Evolutionary conservation across 352 stramenopile species (phyloP).

Genomic region (Globisporangium okanoganense): DNA sequence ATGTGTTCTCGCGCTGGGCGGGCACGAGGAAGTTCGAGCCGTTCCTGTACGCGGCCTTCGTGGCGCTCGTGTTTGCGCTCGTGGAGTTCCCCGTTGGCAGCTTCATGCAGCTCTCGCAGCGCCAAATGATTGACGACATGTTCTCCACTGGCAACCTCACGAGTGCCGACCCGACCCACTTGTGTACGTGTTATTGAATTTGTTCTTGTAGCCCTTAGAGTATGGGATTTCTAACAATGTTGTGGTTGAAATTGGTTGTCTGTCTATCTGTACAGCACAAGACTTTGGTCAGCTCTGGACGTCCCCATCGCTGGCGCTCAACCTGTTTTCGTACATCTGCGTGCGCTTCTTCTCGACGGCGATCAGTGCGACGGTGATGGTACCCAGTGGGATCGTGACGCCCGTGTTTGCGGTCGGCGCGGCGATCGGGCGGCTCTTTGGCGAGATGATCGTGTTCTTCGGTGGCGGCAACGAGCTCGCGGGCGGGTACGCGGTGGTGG

Average conservation of each 20-base stretch:
- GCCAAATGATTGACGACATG: slow-evolving; percentile 85
- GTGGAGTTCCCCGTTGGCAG: slow-evolving; percentile 71
- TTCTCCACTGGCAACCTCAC: slow-evolving; percentile 67
- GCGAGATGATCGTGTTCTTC: slow-evolving; percentile 70
- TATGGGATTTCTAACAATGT: not conserved
- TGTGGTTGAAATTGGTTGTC: not conserved
- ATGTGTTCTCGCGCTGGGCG: slow-evolving; percentile 24
- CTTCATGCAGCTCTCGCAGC: slow-evolving; percentile 77
- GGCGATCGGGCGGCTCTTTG: slow-evolving; percentile 85
- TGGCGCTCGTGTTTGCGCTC: slow-evolving; percentile 63
- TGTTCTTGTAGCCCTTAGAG: not conserved
- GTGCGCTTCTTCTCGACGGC: slow-evolving; percentile 79
- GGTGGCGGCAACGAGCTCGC: slow-evolving; percentile 46
- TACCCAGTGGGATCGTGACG: slow-evolving; percentile 90
- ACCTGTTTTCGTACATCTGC: slow-evolving; percentile 57
- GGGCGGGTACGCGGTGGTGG: slow-evolving; percentile 77
- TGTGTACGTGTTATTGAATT: slow-evolving; percentile 17
- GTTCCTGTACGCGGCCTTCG: slow-evolving; percentile 64
- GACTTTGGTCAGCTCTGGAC: slow-evolving; percentile 53
- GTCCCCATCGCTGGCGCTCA: slow-evolving; percentile 57
- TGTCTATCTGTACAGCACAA: slow-evolving; percentile 19
- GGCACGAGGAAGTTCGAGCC: slow-evolving; percentile 28
- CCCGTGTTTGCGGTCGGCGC: slow-evolving; percentile 90
- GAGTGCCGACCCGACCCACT: slow-evolving; percentile 25
- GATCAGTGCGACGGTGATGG: slow-evolving; percentile 77